phyloP scores from a whole-genome alignment of 192 early-diverging fungal species.

The Phlyctochytrium bullatum region DNA sequence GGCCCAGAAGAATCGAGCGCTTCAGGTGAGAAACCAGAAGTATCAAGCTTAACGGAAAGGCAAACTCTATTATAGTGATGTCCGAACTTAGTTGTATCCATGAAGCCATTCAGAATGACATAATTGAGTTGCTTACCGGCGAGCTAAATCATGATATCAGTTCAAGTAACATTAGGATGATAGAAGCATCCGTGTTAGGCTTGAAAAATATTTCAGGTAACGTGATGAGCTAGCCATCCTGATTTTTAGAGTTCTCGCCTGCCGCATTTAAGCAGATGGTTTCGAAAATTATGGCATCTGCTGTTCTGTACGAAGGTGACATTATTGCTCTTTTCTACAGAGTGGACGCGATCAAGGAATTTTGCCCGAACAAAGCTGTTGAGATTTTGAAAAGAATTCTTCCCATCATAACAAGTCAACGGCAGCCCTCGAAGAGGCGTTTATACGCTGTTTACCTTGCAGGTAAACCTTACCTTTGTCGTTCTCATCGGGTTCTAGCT shows the following conservation, averaged over 20 bases:
- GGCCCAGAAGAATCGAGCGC: conserved; percentile 25
- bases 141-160: conserved; percentile 46
- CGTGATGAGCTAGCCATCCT: conserved; percentile 6
- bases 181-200: conserved; percentile 51
- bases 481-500: conserved; percentile 28
- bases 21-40: conserved; percentile 24
- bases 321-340: conserved; percentile 52
- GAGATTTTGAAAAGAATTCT: conserved; percentile 41
- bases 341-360: conserved; percentile 41
- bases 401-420: conserved; percentile 44
- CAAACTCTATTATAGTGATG: conserved; percentile 30
- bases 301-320: conserved; percentile 49
- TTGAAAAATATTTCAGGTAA: conserved; percentile 48
- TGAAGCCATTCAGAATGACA: conserved; percentile 34
- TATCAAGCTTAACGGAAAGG: background rate
- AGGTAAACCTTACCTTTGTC: conserved; percentile 17
- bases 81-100: conserved; percentile 52
- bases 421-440: conserved; percentile 39
- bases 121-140: conserved; percentile 35
- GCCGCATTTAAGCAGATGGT: conserved; percentile 49
- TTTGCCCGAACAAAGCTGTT: conserved; percentile 43
- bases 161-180: conserved; percentile 27
- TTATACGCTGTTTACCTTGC: conserved; percentile 42
- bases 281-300: conserved; percentile 31
- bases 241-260: conserved; percentile 43